A percentile compares a stretch with the other conserved stretches of the same genome.
Evolutionary conservation across 176 grass and related monocot genomes (phyloP).

Genomic region (Oryza officinalis): DNA sequence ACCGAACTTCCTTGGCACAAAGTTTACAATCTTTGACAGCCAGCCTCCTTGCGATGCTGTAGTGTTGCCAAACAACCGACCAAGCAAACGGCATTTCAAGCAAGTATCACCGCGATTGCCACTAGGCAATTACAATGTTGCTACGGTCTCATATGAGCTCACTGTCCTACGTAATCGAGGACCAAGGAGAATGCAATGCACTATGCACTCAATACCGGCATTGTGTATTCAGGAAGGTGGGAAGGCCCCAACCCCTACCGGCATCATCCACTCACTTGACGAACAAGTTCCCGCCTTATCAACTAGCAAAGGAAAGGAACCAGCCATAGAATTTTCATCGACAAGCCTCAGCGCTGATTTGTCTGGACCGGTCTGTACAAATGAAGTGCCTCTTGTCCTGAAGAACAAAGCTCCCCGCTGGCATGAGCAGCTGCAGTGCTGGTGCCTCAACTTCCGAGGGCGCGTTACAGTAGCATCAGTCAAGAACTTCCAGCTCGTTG

Average conservation of each 20-base stretch:
- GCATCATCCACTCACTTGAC: conserved; percentile 62
- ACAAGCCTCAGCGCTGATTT: conserved; percentile 51
- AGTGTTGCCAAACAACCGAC: conserved; percentile 54
- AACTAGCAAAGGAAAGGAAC: conserved; percentile 61
- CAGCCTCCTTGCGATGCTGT: conserved; percentile 68
- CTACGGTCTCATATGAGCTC: conserved; percentile 82
- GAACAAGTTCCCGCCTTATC: conserved; percentile 50
- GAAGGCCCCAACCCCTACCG: conserved; percentile 68
- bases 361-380: conserved; percentile 16
- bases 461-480: conserved; percentile 91
- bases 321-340: conserved; percentile 45
- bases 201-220: conserved; percentile 81
- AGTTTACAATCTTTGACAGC: conserved; percentile 92
- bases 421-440: conserved; percentile 97
- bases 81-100: conserved; percentile 73
- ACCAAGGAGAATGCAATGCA: conserved; percentile 93
- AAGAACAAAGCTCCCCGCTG: conserved; percentile 97
- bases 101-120: conserved; percentile 93
- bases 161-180: conserved; percentile 92
- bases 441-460: conserved; percentile 99
- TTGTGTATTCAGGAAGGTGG: conserved; percentile 67
- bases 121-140: conserved; percentile 83
- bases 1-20: conserved; percentile 96
- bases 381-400: conserved; percentile 55
- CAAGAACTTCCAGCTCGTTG: conserved; percentile 98